Evolutionary conservation across 2,329 filamentous ascomycete species (phyloP), one percentile per base, ranked within the genome.

Genomic region (Aureobasidium sp.): DNA sequence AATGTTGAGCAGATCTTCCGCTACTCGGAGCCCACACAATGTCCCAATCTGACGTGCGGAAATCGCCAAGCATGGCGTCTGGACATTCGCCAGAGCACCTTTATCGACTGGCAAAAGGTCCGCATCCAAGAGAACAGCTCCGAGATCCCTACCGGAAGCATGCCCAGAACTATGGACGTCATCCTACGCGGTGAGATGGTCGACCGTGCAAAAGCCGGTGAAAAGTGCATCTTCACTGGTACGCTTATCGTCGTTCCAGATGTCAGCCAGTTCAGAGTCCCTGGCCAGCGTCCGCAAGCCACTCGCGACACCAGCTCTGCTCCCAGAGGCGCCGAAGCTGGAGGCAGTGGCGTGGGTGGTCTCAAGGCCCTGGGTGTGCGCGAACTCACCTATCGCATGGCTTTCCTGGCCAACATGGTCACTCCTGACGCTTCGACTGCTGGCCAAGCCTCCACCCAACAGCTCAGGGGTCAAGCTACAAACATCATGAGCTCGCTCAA

Each of bases 31-130:
- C 94, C 94, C 0, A 93, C 91, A 3, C 91, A 97, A 77, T 99
- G 94, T 69, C 93, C 94, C 11, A 97, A 97, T 71, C 74, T 80
- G 29, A 89, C 84, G 7, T 99, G 94, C 73, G 87, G 87, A 69
- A 99, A 99, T 77, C 87, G 94, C 29, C 79, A 87, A 63, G 91
- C 89, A n/a, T 99, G 94, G 94, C 87, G 91, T 67, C 78, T 99
- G n/a, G 93, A 99, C 69, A 97, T 99, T 70, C 84, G 91, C 47
- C 93, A 96, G 74, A 97, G 92, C 74, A 97, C 92, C 0, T 99
- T 99, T 73, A 89, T 99, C 65, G 94, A 99, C 77, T 99, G 94
- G 94, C 94, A 99, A 73, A 97, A 97, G 74, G 91, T 97, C 27
- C 89, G 95, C 66, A 91, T 97, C 65, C 94, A 99, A 76, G 94